Base-by-base conservation (phyloP, 2,329 filamentous ascomycete genomes). In the Raffaelea albimanens region DNA sequence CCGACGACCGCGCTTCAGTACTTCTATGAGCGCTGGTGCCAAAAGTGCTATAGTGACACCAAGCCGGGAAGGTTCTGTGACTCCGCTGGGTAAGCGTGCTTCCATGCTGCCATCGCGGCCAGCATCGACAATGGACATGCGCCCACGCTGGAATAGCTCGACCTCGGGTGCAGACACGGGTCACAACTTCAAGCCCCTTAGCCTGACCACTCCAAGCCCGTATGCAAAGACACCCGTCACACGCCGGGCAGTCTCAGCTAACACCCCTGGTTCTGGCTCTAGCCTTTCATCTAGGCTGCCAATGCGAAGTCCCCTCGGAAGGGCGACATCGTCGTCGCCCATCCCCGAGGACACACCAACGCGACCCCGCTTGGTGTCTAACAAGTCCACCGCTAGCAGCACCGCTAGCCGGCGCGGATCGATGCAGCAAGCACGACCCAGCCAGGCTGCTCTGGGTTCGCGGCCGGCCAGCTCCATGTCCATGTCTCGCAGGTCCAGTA, bases 91-190 rank as follows among this genome's bases (percentile, higher is more conserved):
- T 49, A 56, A 67, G 63, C 54, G 64, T 57, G 2, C 39, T 1
- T 23, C 45, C 11, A 21, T 1, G n/a, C 13, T 20, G 43, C 23
- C 43, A 20, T 67, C 43, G 20, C 39, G 36, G 3, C 31, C 61
- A 48, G 59, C 67, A 36, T 67, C 71, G 2, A 69, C 69, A 11
- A 55, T 71, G 31, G 61, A 75, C 49, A 70, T 76, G 48, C 79
- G 83, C 44, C 87, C 87, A 3, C 75, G 80, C 49, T 93, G 87
- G 87, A 91, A 82, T 58, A 59, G 58, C 11, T 85, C 81, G 25
- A 78, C 80, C 5, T 87, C 67, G 7, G 75, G 80, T 51, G 68
- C 80, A n/a, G 73, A 83, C 29, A 75, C 78, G n/a, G 80, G 82
- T 22, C 81, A 85, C 61, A 78, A 79, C 60, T 84, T 80, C 65